phyloP scores from a whole-genome alignment of 2,329 filamentous ascomycete species.

The Calonectria montana region DNA sequence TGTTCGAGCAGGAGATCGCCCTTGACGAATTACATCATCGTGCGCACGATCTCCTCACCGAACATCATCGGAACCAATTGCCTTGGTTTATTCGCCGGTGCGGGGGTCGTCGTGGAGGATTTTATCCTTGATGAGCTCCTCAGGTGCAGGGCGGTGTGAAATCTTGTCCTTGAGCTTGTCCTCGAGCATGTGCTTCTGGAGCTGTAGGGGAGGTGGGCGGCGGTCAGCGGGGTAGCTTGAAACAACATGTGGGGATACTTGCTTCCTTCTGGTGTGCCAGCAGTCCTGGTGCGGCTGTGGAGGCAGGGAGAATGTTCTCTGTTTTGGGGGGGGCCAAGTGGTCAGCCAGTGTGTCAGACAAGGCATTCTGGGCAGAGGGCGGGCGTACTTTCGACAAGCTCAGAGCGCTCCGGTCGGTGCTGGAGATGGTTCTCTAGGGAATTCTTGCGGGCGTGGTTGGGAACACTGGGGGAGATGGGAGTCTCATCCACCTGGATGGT shows the following conservation, averaged over 20 bases:
- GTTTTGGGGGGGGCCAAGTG: conserved; percentile 24
- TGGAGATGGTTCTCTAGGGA: conserved; percentile 79
- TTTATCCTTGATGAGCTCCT: conserved; percentile 81
- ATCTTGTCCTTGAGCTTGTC: conserved; percentile 91
- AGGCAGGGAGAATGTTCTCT: conserved; percentile 90
- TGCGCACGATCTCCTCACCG: conserved; percentile 53
- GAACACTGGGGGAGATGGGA: conserved; percentile 64
- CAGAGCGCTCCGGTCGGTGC: conserved; percentile 79
- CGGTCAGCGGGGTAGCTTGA: conserved; percentile 25
- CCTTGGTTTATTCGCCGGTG: conserved; percentile 68
- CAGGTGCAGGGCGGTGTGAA: conserved; percentile 79
- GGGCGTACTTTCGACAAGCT: conserved; percentile 80
- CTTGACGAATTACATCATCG: conserved; percentile 39
- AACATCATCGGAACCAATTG: conserved; percentile 65
- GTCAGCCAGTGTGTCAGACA: conserved; percentile 34
- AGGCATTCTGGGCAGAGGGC: conserved; percentile 44
- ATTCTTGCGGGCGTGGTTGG: conserved; percentile 69
- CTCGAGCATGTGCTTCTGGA: conserved; percentile 88
- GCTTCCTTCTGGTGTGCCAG: conserved; percentile 83
- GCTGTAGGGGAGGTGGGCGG: conserved; percentile 49
- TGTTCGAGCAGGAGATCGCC: background rate
- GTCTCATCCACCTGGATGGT: conserved; percentile 58
- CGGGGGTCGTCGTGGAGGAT: conserved; percentile 79
- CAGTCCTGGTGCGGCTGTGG: conserved; percentile 80
- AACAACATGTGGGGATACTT: conserved; percentile 31